Evolutionary conservation across 1,139 yeast genomes (phyloP).

Genomic region (Sugiyamaella castrensis): DNA sequence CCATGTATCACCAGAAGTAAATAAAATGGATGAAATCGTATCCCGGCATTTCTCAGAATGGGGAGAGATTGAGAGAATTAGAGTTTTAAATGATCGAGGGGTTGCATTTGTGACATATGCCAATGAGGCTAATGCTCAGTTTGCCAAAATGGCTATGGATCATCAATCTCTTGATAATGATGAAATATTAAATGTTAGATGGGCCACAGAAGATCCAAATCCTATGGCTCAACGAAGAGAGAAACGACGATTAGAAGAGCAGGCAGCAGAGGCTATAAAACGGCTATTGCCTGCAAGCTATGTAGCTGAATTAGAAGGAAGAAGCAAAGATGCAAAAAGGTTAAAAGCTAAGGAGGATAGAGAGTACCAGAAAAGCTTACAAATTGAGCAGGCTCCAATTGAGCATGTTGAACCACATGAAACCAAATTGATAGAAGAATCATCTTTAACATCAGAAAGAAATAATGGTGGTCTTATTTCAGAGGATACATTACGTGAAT

Average conservation of each 20-base stretch:
- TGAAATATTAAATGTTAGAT: slow-evolving; percentile 67
- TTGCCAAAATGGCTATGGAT: slow-evolving; percentile 92
- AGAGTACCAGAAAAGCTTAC: not conserved
- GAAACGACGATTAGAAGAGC: slow-evolving; percentile 39
- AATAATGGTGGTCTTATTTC: not conserved
- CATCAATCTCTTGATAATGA: slow-evolving; percentile 67
- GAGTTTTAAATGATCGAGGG: slow-evolving; percentile 59
- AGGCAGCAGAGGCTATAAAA: slow-evolving; percentile 41
- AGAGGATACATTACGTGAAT: slow-evolving; percentile 4
- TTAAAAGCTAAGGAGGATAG: slow-evolving; percentile 4
- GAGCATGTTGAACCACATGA: not conserved
- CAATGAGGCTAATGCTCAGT: slow-evolving; percentile 75
- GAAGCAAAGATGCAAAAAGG: slow-evolving; percentile 14
- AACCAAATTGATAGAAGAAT: not conserved
- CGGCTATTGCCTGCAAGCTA: slow-evolving; percentile 34
- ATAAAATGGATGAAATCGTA: slow-evolving; percentile 45
- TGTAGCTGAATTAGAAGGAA: slow-evolving; percentile 32
- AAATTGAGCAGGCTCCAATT: too few species aligned
- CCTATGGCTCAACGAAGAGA: slow-evolving; percentile 61
- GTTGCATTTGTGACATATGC: slow-evolving; percentile 78
- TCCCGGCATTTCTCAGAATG: slow-evolving; percentile 62
- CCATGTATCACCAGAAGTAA: slow-evolving; percentile 31
- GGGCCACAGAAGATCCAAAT: slow-evolving; percentile 91
- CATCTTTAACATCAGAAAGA: not conserved
- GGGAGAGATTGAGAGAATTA: slow-evolving; percentile 69